Evolutionary conservation across 208 protist species (phyloP).

Genomic region (Leishmania lainsoni): DNA sequence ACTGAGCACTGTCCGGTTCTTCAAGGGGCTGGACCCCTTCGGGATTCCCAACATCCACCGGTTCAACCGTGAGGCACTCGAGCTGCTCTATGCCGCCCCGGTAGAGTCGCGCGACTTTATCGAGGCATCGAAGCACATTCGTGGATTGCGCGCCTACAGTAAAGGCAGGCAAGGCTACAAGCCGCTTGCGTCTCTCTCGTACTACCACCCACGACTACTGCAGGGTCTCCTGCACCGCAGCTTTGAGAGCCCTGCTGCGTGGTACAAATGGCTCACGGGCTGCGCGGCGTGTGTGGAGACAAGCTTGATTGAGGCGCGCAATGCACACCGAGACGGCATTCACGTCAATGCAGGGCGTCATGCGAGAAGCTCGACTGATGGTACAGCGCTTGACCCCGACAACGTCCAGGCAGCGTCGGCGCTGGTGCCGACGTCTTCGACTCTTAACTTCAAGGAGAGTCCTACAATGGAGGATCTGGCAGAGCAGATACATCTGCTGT

Average conservation of each 20-base stretch:
- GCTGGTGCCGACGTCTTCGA: background rate
- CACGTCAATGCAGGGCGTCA: background rate
- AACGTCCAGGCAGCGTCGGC: background rate
- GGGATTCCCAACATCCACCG: conserved; percentile 65
- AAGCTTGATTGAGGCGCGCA: conserved; percentile 35
- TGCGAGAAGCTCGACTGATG: background rate
- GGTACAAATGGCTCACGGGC: conserved; percentile 47
- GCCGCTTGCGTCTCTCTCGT: conserved; percentile 40
- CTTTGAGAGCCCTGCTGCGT: conserved; percentile 43
- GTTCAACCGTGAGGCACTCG: conserved; percentile 32
- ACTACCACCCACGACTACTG: conserved; percentile 47
- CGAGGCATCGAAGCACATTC: conserved; percentile 32
- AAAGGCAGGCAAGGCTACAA: conserved; percentile 54
- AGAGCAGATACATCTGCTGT: conserved; percentile 24
- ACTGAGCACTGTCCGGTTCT: conserved; percentile 22
- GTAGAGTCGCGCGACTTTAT: conserved; percentile 44
- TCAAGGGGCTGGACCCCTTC: conserved; percentile 56
- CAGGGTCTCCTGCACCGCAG: conserved; percentile 51
- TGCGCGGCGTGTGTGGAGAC: conserved; percentile 38
- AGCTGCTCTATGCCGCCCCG: conserved; percentile 43
- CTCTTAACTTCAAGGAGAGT: conserved; percentile 26
- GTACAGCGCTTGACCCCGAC: background rate
- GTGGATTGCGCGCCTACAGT: conserved; percentile 43
- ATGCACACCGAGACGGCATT: conserved; percentile 16
- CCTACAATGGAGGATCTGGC: conserved; percentile 45